Base-by-base conservation (phyloP, 225 moss, liverwort and hornwort species). In the Pseudisothecium myosuroides region DNA sequence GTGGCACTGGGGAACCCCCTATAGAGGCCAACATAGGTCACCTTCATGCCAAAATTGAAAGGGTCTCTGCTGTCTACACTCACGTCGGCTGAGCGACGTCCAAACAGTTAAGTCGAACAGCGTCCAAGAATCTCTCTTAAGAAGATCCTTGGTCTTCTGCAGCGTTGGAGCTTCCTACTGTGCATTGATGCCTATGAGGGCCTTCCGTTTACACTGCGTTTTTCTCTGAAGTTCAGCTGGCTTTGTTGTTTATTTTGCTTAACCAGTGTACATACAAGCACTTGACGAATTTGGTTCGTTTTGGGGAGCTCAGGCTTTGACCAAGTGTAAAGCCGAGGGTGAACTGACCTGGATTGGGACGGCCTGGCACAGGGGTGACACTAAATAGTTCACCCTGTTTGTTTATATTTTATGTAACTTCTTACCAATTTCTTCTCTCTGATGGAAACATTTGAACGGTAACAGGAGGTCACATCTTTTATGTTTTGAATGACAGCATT, bases 51-150 rank as follows among this genome's bases (percentile, higher is more conserved):
- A 91, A 66, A 83, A 92, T 95, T 86, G 92, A 95, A 72, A 90
- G 91, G 68, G 64, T 95, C 72, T 77, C 92, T 69, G 94, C 94
- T 83, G 91, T 95, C 81, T 95, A 95, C 89, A 95, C 94, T 72
- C 94, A 95, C 84, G 69, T 91, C 47, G 93, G 93, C 72, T 94
- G 91, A 94, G 64, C 71, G 32, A 31, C 45, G 36, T 45, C 31
- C 32, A 27, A 87, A 60, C 14, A 36, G n/a, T 69, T 68, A 3
- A 47, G 59, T 64, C 56, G 45, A 74, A 43, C 87, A 72, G 76
- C 50, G 52, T 58, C 22, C 79, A 83, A 83, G 80, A 61, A 76
- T 90, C 47, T 61, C 41, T 87, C n/a, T 45, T 36, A 50, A 85
- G 83, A 65, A 88, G 34, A 41, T n/a, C 41, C 64, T 34, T 77